Evolutionary conservation across 108 stramenopile species (phyloP), one percentile per base, ranked within the genome.

Genomic region (Seminavis robusta): DNA sequence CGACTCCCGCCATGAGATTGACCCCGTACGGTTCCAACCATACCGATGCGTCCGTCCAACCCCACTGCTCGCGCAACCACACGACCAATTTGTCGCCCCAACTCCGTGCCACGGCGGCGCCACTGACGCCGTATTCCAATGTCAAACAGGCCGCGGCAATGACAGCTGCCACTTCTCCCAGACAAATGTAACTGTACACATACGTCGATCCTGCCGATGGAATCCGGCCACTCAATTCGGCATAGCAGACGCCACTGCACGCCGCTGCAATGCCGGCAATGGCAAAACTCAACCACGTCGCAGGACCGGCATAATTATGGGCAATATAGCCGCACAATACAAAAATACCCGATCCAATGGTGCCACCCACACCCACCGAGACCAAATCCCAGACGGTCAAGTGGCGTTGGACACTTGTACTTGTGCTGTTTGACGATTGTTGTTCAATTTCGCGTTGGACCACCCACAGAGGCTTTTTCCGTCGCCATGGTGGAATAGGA

Each of bases 11-110:
- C 39, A 76, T 52, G 3, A 81, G 74, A 71, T 86, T 85, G 20
- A 89, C 27, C 1, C 66, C 69, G 33, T 9, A 45, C 20, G 3
- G 26, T 25, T n/a, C n/a, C n/a, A n/a, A n/a, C n/a, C n/a, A n/a
- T n/a, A n/a, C n/a, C n/a, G n/a, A n/a, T n/a, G n/a, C n/a, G n/a
- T n/a, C n/a, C n/a, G n/a, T n/a, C n/a, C n/a, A 59, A 36, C 57
- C 42, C 38, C 63, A 52, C 39, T 73, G 46, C 17, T 61, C 73
- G 27, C 39, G 47, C 21, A 81, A 30, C 86, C 90, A 94, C 43
- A 73, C 69, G 19, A 86, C 49, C 20, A 93, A 70, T 65, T 95
- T 97, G 50, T 95, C 91, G 8, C 96, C 96, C 96, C 96, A 97
- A 34, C 68, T 83, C 37, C 90, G 63, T 0, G 96, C 94, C 0